phyloP scores from a whole-genome alignment of 139 green algal genomes.

The Eudorina sp. region DNA sequence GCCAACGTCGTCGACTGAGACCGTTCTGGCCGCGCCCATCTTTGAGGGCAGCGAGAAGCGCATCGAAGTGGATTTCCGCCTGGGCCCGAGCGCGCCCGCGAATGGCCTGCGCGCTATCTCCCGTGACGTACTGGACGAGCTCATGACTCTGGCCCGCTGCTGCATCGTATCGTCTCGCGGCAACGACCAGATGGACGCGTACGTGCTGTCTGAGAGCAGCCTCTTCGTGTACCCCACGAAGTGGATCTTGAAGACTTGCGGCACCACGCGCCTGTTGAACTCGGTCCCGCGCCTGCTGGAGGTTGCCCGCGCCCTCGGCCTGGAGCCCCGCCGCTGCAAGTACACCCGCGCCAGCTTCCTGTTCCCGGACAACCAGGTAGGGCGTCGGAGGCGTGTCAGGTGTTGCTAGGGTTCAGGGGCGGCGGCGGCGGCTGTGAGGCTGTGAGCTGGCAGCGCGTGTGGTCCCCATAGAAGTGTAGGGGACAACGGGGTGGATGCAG shows the following conservation, averaged over 20 bases:
- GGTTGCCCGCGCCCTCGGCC: conserved; percentile 71
- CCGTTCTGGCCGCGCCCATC: conserved; percentile 35
- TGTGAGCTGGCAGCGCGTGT: too few relatives aligned
- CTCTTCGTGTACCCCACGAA: conserved; percentile 96
- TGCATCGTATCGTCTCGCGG: conserved; percentile 90
- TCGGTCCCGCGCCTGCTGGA: conserved; percentile 86
- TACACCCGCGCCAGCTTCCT: conserved; percentile 95
- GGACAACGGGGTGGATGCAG: too few relatives aligned
- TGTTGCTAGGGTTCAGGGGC: too few relatives aligned
- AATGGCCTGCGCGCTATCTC: conserved; percentile 81
- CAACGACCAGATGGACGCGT: conserved; percentile 93
- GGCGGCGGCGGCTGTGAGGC: too few relatives aligned
- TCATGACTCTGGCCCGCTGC: conserved; percentile 89
- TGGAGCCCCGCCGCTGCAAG: conserved; percentile 79
- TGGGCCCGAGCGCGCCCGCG: conserved; percentile 45
- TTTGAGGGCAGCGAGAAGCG: conserved; percentile 98
- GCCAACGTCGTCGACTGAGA: background rate
- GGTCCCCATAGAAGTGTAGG: too few relatives aligned
- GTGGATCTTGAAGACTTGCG: conserved; percentile 98
- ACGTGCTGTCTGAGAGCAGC: conserved; percentile 96
- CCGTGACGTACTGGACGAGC: conserved; percentile 80
- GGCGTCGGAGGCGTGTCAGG: too few relatives aligned
- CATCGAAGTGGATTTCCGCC: conserved; percentile 89
- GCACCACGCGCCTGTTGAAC: conserved; percentile 93
- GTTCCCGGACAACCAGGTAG: conserved; percentile 93